Conservation (phyloP, 164 flowering plant genomes). For the Vitis rotundifolia region DNA sequence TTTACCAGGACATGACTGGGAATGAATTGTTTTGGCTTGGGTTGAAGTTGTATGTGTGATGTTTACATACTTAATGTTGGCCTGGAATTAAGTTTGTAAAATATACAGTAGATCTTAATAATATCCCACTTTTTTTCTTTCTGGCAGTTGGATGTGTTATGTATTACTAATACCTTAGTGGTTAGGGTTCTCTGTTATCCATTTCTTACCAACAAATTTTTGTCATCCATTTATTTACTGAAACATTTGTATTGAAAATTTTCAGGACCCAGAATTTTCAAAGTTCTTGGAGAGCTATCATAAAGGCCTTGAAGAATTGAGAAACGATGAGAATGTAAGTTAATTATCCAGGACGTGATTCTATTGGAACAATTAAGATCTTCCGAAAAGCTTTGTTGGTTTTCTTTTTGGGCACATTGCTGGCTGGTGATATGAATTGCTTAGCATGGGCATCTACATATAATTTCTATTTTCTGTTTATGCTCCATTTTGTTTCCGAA, state of each 20-base stretch:
- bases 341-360: not conserved
- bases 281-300: conserved; percentile 55
- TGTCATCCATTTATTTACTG: not conserved
- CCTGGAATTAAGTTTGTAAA: not conserved
- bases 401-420: not conserved
- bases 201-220: not conserved
- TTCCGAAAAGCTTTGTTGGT: not conserved
- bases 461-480: not conserved
- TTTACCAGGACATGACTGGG: not conserved
- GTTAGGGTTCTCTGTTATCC: not conserved
- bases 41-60: not conserved
- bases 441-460: not conserved
- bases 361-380: not conserved
- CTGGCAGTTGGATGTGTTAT: not conserved
- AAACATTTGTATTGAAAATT: conserved; percentile 8
- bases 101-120: not conserved
- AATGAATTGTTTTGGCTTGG: not conserved
- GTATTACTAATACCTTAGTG: not conserved
- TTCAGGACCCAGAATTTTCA: conserved; percentile 69
- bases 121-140: not conserved
- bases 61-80: not conserved
- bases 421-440: not conserved
- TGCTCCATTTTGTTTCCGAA: not conserved
- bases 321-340: conserved; percentile 51
- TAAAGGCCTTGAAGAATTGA: conserved; percentile 23